Evolutionary conservation across 139 green algal species (phyloP), one percentile per base, ranked within the genome.

Genomic region (Picochlorum sp.): DNA sequence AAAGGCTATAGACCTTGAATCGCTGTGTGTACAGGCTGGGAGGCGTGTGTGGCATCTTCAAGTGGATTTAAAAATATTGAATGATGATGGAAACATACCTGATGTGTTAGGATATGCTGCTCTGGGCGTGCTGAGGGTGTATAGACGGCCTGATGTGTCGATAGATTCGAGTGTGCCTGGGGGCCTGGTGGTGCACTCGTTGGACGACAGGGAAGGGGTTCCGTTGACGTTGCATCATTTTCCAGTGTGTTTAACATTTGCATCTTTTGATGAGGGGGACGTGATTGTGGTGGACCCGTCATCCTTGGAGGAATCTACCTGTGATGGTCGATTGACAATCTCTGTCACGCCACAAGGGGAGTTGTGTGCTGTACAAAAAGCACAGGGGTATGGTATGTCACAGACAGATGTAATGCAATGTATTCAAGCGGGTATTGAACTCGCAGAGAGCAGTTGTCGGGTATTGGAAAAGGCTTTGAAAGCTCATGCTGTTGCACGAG

Each of bases 151-250:
- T 0, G 85, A 95, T 18, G 80, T 76, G 21, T 79, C 70, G 13
- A 59, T 92, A 11, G 84, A 71, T 31, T 63, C 71, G 2, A 38
- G 57, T 28, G 67, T 67, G 34, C 69, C 62, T 60, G 47, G 38
- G 30, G n/a, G 59, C n/a, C 65, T 91, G 11, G 78, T 67, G 11
- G 67, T 91, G 51, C 74, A 85, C 62, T 67, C 83, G 2, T 52
- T 67, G 0, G 75, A 88, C 45, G 74, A 78, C 26, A 61, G 78
- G 4, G 90, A 97, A 77, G 78, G 88, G 4, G 18, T 92, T 47
- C 84, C 88, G 6, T 85, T 97, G 45, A 90, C 71, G 45, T 75
- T 97, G 30, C 90, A 97, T 77, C 89, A 95, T 68, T 72, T 89
- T 26, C 90, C 90, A 1, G 56, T 97, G 24, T 72, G 83, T 3